Conservation (phyloP, 2,329 filamentous ascomycete species). For the Orbilia javanica region DNA sequence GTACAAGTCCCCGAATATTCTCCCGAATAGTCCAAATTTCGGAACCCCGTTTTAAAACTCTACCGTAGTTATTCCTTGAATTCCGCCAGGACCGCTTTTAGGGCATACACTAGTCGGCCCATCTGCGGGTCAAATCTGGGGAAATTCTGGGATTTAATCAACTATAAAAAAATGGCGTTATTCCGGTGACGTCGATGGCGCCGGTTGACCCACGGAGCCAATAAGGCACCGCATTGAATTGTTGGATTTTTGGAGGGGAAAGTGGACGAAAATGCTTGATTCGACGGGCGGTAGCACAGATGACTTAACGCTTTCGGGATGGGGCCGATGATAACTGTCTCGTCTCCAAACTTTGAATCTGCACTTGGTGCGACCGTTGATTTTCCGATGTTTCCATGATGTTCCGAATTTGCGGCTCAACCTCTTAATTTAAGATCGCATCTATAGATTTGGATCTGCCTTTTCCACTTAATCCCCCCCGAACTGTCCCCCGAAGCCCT, state of each 20-base stretch:
- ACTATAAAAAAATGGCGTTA: conserved; percentile 9
- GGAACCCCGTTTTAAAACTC: conserved; percentile 25
- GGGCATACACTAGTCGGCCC: conserved; percentile 12
- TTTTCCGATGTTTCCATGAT: conserved; percentile 16
- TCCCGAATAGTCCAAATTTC: conserved; percentile 47
- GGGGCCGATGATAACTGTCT: neutral
- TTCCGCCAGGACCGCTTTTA: conserved; percentile 6
- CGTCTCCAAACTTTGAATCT: conserved; percentile 12
- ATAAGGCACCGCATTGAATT: neutral
- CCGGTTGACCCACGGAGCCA: neutral
- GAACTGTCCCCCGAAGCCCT: conserved; percentile 26
- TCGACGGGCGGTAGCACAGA: neutral
- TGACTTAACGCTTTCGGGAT: conserved; percentile 17
- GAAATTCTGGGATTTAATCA: conserved; percentile 38
- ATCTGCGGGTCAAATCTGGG: conserved; percentile 31
- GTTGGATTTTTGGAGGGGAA: neutral
- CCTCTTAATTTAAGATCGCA: neutral
- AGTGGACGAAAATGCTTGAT: neutral
- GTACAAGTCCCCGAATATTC: conserved; percentile 44
- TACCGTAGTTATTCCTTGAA: conserved; percentile 52
- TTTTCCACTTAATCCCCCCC: neutral
- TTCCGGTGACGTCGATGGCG: conserved; percentile 17
- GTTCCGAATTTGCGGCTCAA: conserved; percentile 19
- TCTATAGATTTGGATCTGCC: neutral
- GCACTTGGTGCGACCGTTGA: neutral